These are phyloP conservation scores for Ceratobasidium theobromae DNA, from an alignment of 1,284 basidiomycete genomes.

Conservation along the genomic window DNA sequence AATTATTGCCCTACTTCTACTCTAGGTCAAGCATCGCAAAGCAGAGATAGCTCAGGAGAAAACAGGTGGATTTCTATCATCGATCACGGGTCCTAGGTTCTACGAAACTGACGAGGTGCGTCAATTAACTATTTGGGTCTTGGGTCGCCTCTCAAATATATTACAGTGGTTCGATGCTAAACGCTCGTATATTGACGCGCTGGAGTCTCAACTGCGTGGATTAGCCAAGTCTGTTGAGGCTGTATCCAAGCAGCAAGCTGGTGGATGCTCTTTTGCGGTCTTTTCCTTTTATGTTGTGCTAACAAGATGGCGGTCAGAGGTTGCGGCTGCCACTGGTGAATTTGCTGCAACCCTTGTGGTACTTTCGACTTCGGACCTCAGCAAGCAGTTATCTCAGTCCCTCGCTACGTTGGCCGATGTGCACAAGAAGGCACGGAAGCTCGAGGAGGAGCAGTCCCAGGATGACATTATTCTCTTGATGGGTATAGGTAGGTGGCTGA, in stretches of 20 bases:
- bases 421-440: conserved; percentile 66
- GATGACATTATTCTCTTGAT: conserved; percentile 77
- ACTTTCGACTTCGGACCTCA: conserved; percentile 73
- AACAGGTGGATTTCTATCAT: conserved; percentile 70
- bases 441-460: conserved; percentile 70
- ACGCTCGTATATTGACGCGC: conserved; percentile 80
- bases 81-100: conserved; percentile 80
- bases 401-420: conserved; percentile 72
- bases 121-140: background rate
- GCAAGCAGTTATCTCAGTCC: conserved; percentile 66
- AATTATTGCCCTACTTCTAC: conserved; percentile 1
- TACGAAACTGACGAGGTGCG: conserved; percentile 88
- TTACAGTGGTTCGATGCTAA: conserved; percentile 89
- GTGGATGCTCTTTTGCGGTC: conserved; percentile 45
- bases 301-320: conserved; percentile 49
- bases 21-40: conserved; percentile 83
- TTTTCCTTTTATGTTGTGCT: background rate
- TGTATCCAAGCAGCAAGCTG: conserved; percentile 77
- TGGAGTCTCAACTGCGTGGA: conserved; percentile 86
- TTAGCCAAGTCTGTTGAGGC: conserved; percentile 83
- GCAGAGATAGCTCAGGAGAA: conserved; percentile 67
- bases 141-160: conserved; percentile 9
- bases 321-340: conserved; percentile 66
- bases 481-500: conserved; percentile 58
- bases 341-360: conserved; percentile 68